Base-by-base conservation (phyloP, 1,284 basidiomycete genomes). In the Tranzscheliella williamsii region DNA sequence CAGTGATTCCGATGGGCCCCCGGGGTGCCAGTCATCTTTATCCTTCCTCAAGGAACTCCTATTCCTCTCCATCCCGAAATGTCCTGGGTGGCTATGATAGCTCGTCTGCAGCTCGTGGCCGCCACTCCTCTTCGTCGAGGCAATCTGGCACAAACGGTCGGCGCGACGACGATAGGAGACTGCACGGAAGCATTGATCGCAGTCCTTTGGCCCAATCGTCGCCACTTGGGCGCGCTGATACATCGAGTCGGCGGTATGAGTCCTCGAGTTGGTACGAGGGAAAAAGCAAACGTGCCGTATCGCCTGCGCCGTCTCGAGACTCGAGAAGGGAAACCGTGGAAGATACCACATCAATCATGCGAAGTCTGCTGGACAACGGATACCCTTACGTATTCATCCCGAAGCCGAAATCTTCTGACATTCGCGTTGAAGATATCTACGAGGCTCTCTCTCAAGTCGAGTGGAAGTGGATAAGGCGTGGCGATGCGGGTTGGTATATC, bases 401-500 rank as follows among this genome's bases (percentile, higher is more conserved):
- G 11, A 57, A 47, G 35, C 50, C 57, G 4, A 57, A 30, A 17
- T 35, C 48, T 13, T 60, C 56, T 39, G 53, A 52, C 23, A 52
- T 70, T n/a, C 64, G 53, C 16, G 42, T 40, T n/a, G 40, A 42
- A 3, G 63, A 63, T 7, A 50, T 79, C 7, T 49, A 67, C n/a
- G 38, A 23, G 13, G 49, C 65, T 16, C 64, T 79, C 29, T 37
- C 51, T 35, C 39, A 36, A 27, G 67, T 67, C 30, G 36, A 35
- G 23, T 63, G 55, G n/a, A 38, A 26, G 15, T 57, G 74, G 64
- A 60, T 79, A 5, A 54, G 70, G 13, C 60, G 64, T 35, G 73
- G 79, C 38, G 50, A 61, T 2, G 30, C 47, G 7, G 76, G 72
- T 24, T 79, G 70, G 73, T 79, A 78, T 55, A 60, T 75, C 30